Conservation (phyloP, 768 basidiomycete genomes). For the Stropharia rugosoannulata region DNA sequence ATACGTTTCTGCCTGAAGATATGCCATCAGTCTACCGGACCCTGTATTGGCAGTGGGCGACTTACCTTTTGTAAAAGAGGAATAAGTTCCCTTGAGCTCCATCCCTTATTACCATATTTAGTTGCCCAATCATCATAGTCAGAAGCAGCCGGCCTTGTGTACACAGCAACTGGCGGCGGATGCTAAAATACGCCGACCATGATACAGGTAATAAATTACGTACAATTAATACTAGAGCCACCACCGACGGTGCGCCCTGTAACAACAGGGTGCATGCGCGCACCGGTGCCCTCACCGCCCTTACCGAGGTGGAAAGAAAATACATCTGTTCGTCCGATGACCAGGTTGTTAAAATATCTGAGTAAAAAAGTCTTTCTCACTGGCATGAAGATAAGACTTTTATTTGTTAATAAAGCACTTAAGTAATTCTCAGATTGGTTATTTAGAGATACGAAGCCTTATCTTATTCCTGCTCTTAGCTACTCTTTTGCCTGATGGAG, state of each 20-base stretch:
- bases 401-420: too few species aligned
- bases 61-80: slow-evolving; percentile 57
- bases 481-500: too few species aligned
- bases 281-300: slow-evolving; percentile 36
- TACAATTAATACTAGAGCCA: slow-evolving; percentile 63
- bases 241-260: slow-evolving; percentile 57
- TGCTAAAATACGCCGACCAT: not conserved
- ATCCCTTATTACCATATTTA: slow-evolving; percentile 52
- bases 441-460: too few species aligned
- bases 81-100: slow-evolving; percentile 57
- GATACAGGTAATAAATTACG: slow-evolving; percentile 10
- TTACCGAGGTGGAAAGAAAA: slow-evolving; percentile 46
- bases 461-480: too few species aligned
- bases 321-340: slow-evolving; percentile 31
- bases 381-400: too few species aligned
- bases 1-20: not conserved
- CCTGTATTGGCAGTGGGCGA: not conserved
- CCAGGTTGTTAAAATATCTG: slow-evolving; percentile 43
- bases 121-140: slow-evolving; percentile 67
- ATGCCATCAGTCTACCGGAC: not conserved
- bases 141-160: slow-evolving; percentile 58
- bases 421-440: too few species aligned
- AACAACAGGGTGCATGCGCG: slow-evolving; percentile 41
- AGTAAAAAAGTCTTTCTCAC: too few species aligned
- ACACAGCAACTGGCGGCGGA: slow-evolving; percentile 43